phyloP scores from a whole-genome alignment of 441 rosid species.

The Erodium trifolium region DNA sequence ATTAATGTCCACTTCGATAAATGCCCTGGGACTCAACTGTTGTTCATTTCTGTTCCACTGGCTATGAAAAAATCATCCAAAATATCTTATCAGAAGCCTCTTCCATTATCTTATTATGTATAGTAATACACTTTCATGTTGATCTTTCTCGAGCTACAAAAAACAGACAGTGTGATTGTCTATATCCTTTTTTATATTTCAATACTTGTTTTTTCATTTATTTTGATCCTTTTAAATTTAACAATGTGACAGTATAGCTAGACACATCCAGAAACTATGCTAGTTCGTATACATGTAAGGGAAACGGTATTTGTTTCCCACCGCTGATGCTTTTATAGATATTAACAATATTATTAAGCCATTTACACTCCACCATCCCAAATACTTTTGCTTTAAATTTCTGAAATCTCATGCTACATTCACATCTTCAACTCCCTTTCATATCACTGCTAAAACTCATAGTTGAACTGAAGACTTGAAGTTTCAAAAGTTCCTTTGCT shows the following conservation, averaged over 20 bases:
- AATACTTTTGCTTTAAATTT: background rate
- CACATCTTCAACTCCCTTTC: background rate
- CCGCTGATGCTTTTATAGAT: background rate
- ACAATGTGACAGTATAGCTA: background rate
- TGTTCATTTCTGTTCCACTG: background rate
- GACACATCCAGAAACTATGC: background rate
- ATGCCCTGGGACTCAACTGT: background rate
- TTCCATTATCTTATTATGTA: background rate
- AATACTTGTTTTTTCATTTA: background rate
- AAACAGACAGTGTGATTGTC: background rate
- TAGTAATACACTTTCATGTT: background rate
- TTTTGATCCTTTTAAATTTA: background rate
- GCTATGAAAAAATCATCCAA: too few species aligned
- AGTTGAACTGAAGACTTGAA: background rate
- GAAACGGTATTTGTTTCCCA: background rate
- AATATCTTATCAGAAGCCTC: too few species aligned
- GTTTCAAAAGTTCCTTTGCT: background rate
- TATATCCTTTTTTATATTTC: background rate
- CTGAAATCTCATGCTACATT: background rate
- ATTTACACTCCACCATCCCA: background rate
- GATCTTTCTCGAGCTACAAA: background rate
- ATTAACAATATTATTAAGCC: conserved; percentile 3
- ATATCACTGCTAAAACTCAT: background rate
- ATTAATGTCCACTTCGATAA: background rate
- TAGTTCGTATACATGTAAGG: background rate